Base-by-base conservation (phyloP, 768 basidiomycete species). In the Amanita molliuscula region DNA sequence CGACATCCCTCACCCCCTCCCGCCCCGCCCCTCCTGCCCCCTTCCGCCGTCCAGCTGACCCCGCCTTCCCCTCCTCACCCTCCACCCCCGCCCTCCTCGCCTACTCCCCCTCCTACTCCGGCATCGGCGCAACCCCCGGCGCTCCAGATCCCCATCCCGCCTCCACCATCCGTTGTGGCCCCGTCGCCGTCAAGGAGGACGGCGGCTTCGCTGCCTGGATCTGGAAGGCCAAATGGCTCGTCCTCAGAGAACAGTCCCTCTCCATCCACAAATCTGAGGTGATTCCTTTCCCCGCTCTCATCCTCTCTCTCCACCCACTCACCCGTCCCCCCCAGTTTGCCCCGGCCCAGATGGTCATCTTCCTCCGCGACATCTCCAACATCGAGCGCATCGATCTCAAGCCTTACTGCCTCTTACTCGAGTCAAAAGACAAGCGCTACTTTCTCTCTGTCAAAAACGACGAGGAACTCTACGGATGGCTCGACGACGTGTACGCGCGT, bases 401-500 rank as follows among this genome's bases (percentile, higher is more conserved):
- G 63, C 92, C 93, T 0, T 98, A 95, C 62, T 98, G 95, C 61
- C 70, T 99, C 0, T 70, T 91, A 13, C 66, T 99, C 18, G 90
- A 93, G 59, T 82, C 86, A 4, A 87, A 83, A 59, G 86, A 91
- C 51, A 89, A 86, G 63, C 80, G 84, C 34, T 84, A 79, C 60
- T 85, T 77, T 61, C 67, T 94, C 44, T 80, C 89, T 2, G 71
- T 96, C 54, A 96, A 94, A 70, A 88, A 75, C 55, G 94, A 99
- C 61, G 91, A 94, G 57, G 95, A 99, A 60, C 75, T 99, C n/a
- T 99, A 99, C 59, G 83, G 84, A 15, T 98, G 94, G 94, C 88
- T 94, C 65, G 95, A 99, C 61, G 94, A 96, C 62, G 84, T 99
- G 53, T 97, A 98, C 67, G 80, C 79, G 4, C 79, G 92, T 42